A percentile compares a stretch with the other conserved stretches of the same genome.
Evolutionary conservation across 352 stramenopile genomes (phyloP).

Genomic region (Globisporangium lucens): DNA sequence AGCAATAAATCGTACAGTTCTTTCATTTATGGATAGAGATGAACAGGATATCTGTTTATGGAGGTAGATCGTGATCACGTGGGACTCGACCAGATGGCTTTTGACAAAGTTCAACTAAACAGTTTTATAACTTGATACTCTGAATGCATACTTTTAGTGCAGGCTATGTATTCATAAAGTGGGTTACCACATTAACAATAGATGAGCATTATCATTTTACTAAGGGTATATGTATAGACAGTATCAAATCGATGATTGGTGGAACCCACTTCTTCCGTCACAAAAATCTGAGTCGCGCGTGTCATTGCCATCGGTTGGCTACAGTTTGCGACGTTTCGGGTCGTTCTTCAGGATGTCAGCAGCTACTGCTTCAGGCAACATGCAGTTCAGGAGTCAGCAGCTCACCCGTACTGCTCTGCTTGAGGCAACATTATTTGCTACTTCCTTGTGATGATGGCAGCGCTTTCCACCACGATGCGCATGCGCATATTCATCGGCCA

Average conservation of each 20-base stretch:
- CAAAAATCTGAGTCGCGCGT: constrained; percentile 9
- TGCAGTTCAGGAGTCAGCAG: too few relatives aligned
- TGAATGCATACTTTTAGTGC: not conserved
- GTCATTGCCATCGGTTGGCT: constrained; percentile 6
- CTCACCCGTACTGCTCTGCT: too few relatives aligned
- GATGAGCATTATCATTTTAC: not conserved
- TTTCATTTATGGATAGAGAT: not conserved
- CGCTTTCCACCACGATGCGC: too few relatives aligned
- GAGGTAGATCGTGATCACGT: not conserved
- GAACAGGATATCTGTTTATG: not conserved
- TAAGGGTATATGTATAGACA: not conserved
- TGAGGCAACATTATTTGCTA: too few relatives aligned
- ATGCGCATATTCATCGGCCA: too few relatives aligned
- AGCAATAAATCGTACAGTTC: not conserved
- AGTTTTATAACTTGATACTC: constrained; percentile 6
- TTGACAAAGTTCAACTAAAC: constrained; percentile 10
- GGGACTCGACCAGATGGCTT: constrained; percentile 6
- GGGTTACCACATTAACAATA: too few relatives aligned
- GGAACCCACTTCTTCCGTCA: not conserved
- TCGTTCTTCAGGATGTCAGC: too few relatives aligned
- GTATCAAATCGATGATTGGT: not conserved
- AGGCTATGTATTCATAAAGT: not conserved
- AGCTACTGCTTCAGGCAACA: too few relatives aligned
- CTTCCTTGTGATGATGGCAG: too few relatives aligned
- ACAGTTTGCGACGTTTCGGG: not conserved